Evolutionary conservation across 208 protist genomes (phyloP), one percentile per base, ranked within the genome.

Genomic region (Leishmania tropica): DNA sequence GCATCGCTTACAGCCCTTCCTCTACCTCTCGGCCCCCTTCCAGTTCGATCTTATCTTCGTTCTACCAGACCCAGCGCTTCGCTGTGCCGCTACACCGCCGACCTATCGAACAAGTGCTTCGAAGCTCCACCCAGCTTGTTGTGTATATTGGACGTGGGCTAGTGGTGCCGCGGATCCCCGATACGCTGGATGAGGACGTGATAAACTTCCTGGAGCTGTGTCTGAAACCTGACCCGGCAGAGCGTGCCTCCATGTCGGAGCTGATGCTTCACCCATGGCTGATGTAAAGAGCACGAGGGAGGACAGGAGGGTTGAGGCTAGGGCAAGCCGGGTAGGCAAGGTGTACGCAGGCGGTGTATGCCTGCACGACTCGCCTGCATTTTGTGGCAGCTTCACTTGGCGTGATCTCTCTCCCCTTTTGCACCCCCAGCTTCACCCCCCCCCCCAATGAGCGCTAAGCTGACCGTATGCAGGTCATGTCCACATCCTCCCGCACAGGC

Each of bases 211-310:
- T 93, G 35, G 7, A 77, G 40, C 54, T 77, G 58, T 94, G 91
- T 71, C 28, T 94, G 3, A 73, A 86, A 51, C 81, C 72, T 7
- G 85, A 94, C 51, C 89, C 88, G 7, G 75, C 31, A 42, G 51
- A 85, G 78, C 86, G 91, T 24, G 79, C 91, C 53, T 88, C 87
- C 1, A 77, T 83, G 17, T 75, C 81, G 7, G 81, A 92, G 64
- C 85, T 94, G 19, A 53, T 92, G 58, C 75, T 80, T 11, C 89
- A 93, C 78, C 85, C 83, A 21, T 94, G 88, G 88, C 58, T 94
- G 47, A 77, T 93, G 53, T 91, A 91, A 53, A 40, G 5, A 31
- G 76, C 15, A 76, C 35, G 35, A 42, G 7, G 15, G 5, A 13
- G 48, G 21, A 42, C 5, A n/a, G 73, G 5, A 19, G 73, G n/a